Percentiles rank a stretch among this genome's conserved stretches.
Evolutionary conservation across 176 grass and related monocot genomes (phyloP).

Genomic region (Sorghum bicolor): DNA sequence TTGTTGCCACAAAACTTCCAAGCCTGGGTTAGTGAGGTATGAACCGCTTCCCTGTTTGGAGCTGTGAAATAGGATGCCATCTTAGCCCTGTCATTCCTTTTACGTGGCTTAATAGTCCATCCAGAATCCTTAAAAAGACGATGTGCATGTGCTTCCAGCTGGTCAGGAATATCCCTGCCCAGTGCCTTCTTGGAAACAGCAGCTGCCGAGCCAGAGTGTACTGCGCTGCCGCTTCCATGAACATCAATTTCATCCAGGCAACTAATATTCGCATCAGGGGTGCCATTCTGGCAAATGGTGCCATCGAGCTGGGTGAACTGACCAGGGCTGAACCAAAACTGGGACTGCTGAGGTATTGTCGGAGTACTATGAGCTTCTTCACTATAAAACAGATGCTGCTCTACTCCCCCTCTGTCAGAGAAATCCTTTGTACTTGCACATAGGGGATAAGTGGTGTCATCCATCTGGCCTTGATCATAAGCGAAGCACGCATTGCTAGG

Average conservation of each 20-base stretch:
- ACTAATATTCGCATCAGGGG: slow-evolving; percentile 9
- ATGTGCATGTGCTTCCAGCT: slow-evolving; percentile 64
- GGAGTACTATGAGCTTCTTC: slow-evolving; percentile 8
- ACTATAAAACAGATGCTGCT: not conserved
- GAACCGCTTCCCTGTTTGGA: slow-evolving; percentile 59
- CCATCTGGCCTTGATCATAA: slow-evolving; percentile 20
- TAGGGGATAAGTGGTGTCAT: not conserved
- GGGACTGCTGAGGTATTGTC: slow-evolving; percentile 27
- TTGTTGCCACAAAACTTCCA: slow-evolving; percentile 89
- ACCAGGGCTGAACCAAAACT: slow-evolving; percentile 28
- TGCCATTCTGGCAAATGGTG: slow-evolving; percentile 17
- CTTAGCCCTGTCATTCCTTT: slow-evolving; percentile 87
- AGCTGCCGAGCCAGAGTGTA: slow-evolving; percentile 28
- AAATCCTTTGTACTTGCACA: not conserved
- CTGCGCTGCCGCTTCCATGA: slow-evolving; percentile 31
- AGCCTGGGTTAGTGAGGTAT: slow-evolving; percentile 82
- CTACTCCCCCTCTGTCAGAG: not conserved
- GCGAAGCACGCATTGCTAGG: not conserved
- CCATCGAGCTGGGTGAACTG: slow-evolving; percentile 25
- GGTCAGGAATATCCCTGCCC: slow-evolving; percentile 88
- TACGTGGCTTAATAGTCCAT: slow-evolving; percentile 90
- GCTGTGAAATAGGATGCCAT: slow-evolving; percentile 81
- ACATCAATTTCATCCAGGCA: slow-evolving; percentile 38
- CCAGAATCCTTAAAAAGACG: slow-evolving; percentile 81
- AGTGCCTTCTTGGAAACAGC: slow-evolving; percentile 39